phyloP scores from a whole-genome alignment of 495 filamentous ascomycete species.

The Aspergillus leporis region DNA sequence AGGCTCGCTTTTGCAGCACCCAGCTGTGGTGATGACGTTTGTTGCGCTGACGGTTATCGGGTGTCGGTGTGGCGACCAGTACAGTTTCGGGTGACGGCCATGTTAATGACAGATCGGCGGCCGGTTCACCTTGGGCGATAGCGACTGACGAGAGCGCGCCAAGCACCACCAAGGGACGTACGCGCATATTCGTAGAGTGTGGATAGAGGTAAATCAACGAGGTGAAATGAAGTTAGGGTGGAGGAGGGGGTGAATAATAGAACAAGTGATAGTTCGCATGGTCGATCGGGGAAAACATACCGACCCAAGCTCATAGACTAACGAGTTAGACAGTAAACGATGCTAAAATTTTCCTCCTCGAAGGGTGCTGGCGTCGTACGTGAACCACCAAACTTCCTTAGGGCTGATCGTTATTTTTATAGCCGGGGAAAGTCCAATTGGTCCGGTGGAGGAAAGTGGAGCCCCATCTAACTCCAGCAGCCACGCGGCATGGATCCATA shows the following conservation, averaged over 20 bases:
- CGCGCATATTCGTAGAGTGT: neutral
- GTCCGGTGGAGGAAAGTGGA: constrained; percentile 1
- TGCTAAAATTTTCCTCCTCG: constrained; percentile 3
- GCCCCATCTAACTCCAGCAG: neutral
- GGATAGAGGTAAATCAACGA: neutral
- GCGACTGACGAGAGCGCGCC: neutral
- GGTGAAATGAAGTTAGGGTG: neutral
- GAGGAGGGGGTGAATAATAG: neutral
- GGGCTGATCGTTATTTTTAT: constrained; percentile 15
- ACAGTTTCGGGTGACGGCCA: constrained; percentile 1
- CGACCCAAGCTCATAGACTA: neutral
- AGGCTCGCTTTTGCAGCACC: constrained; percentile 3
- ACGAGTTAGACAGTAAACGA: neutral
- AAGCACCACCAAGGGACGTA: neutral
- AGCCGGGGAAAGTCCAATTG: neutral
- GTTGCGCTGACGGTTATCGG: neutral
- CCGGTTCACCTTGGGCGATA: constrained; percentile 1
- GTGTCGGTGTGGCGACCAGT: neutral
- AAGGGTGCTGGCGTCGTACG: constrained; percentile 8
- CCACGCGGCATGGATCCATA: constrained; percentile 1
- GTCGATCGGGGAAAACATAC: neutral
- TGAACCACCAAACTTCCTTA: constrained; percentile 1
- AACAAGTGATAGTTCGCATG: constrained; percentile 3
- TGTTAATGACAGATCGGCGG: neutral
- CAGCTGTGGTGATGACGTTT: constrained; percentile 2